These are phyloP conservation scores for Colletotrichum truncatum DNA, from an alignment of 2,329 filamentous ascomycete species.

Conservation along the genomic window DNA sequence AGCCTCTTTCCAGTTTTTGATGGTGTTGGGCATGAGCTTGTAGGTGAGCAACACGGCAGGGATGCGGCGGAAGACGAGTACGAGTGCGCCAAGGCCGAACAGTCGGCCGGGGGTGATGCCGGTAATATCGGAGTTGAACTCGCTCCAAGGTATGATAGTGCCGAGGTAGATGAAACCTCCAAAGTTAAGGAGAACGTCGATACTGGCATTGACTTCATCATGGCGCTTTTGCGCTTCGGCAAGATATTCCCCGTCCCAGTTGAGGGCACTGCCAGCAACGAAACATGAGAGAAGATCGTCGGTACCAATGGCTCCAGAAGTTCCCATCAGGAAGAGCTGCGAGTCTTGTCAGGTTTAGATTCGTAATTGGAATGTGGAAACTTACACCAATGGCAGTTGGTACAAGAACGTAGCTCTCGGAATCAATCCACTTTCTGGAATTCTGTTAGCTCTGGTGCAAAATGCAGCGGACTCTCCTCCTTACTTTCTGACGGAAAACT, in stretches of 20 bases:
- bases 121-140: conserved; percentile 62
- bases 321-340: conserved; percentile 66
- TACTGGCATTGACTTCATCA: conserved; percentile 67
- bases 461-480: not conserved
- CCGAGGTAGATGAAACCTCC: conserved; percentile 70
- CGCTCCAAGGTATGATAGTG: conserved; percentile 61
- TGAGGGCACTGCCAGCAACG: conserved; percentile 65
- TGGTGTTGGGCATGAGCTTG: conserved; percentile 61
- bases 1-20: conserved; percentile 64
- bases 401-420: conserved; percentile 61
- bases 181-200: conserved; percentile 68
- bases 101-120: conserved; percentile 62
- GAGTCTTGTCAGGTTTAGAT: not conserved
- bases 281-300: conserved; percentile 71
- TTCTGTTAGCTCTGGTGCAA: not conserved
- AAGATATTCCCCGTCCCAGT: conserved; percentile 70
- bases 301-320: conserved; percentile 64
- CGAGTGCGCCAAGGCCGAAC: conserved; percentile 59
- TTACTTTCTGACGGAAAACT: conserved; percentile 47
- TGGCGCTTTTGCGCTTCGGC: conserved; percentile 63
- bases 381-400: conserved; percentile 57
- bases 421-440: conserved; percentile 61
- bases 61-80: conserved; percentile 64
- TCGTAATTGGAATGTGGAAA: conserved; percentile 33
- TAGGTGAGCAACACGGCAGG: conserved; percentile 64